Evolutionary conservation across 495 filamentous ascomycete species (phyloP).

Genomic region (Barbatosphaeria neglecta): DNA sequence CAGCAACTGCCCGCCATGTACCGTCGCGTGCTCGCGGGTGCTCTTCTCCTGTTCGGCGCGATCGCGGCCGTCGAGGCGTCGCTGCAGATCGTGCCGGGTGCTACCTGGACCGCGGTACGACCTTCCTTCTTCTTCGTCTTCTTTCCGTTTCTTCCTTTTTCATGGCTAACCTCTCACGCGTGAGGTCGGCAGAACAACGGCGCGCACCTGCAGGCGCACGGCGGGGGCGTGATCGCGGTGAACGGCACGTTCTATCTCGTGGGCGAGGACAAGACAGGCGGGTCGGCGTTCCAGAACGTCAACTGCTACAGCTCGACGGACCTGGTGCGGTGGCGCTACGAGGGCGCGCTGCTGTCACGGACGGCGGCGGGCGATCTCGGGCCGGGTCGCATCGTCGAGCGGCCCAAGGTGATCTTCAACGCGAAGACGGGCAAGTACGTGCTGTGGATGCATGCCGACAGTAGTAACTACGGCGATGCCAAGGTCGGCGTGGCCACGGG

Average conservation of each 20-base stretch:
- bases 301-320: conserved; percentile 44
- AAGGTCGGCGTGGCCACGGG: conserved; percentile 52
- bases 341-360: conserved; percentile 40
- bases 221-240: conserved; percentile 36
- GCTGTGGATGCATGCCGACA: conserved; percentile 58
- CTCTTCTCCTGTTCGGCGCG: not conserved
- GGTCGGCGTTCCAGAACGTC: conserved; percentile 43
- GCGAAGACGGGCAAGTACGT: conserved; percentile 41
- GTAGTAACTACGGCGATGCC: conserved; percentile 48
- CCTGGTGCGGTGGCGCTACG: conserved; percentile 52
- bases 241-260: conserved; percentile 42
- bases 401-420: conserved; percentile 56
- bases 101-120: conserved; percentile 2
- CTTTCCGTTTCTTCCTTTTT: not conserved
- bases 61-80: not conserved
- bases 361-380: conserved; percentile 45
- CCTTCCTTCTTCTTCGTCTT: conserved; percentile 1
- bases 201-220: conserved; percentile 45
- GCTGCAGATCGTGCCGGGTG: conserved; percentile 1
- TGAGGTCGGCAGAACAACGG: conserved; percentile 22
- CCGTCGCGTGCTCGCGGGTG: not conserved
- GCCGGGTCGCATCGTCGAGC: conserved; percentile 48
- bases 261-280: conserved; percentile 48
- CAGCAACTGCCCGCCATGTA: not conserved
- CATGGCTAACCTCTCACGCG: too few relatives aligned